Conservation (phyloP, 169 alveolate genomes). For the Cryptosporidium baileyi region DNA sequence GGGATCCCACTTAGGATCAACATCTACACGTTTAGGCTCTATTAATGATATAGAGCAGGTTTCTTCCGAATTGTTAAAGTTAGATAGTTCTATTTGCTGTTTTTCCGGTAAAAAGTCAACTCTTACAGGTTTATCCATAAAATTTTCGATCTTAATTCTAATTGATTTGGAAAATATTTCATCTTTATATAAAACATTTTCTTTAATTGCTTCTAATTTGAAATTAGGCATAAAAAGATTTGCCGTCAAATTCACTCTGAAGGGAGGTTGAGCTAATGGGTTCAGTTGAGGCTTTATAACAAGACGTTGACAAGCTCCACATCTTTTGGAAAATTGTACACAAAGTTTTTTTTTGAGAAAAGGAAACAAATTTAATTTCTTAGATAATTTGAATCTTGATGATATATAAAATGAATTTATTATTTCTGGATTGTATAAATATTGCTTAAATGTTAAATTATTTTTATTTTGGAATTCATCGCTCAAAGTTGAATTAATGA, state of each 20-base stretch:
- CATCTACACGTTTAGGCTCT: slow-evolving; percentile 21
- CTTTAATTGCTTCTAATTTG: not conserved
- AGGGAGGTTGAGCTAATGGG: slow-evolving; percentile 70
- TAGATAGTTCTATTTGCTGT: not conserved
- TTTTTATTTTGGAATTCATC: not conserved
- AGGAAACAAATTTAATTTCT: not conserved
- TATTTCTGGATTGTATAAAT: slow-evolving; percentile 42
- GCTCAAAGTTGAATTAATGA: no score
- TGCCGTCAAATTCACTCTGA: slow-evolving; percentile 59
- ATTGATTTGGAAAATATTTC: not conserved
- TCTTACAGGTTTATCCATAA: slow-evolving; percentile 27
- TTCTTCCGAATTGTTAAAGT: not conserved
- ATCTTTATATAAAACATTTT: not conserved
- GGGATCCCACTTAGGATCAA: slow-evolving; percentile 58
- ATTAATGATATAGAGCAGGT: not conserved
- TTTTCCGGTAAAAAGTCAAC: slow-evolving; percentile 5
- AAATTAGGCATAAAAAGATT: slow-evolving; percentile 46
- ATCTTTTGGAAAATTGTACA: slow-evolving; percentile 70
- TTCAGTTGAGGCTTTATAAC: slow-evolving; percentile 73
- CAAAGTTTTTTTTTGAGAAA: not conserved
- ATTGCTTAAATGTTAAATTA: slow-evolving; percentile 4
- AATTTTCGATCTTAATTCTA: slow-evolving; percentile 2
- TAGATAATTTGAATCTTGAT: not conserved
- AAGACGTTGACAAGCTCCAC: slow-evolving; percentile 68
- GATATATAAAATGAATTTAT: slow-evolving; percentile 5